Base-by-base conservation (phyloP, 78 protist genomes). In the Parvularia atlantis region DNA sequence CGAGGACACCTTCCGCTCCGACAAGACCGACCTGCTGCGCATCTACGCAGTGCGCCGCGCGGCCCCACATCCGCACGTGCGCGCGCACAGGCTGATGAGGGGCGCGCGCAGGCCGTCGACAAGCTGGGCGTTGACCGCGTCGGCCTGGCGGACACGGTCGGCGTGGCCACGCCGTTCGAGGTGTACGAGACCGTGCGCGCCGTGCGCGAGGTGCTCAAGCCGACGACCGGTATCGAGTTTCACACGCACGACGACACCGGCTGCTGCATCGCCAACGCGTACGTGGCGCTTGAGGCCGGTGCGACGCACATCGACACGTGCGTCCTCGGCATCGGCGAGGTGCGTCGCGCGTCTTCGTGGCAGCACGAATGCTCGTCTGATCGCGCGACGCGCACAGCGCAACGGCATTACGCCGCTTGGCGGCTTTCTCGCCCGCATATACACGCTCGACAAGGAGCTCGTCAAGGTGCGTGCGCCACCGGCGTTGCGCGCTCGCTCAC, bases 221-320 rank as follows among this genome's bases (percentile, higher is more conserved):
- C 61, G 30, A 11, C 14, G 30, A 66, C 33, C 30, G 86, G 80
- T 33, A 84, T 84, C 40, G 88, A 81, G 52, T 85, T 81, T 26
- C 89, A 84, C 75, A 77, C 83, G 39, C 89, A 84, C 71, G 39
- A 84, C 73, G 89, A 84, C 77, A 84, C 85, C 26, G 89, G 89
- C 52, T 84, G 84, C 72, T 59, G 80, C 65, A 73, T 84, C 30
- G 89, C 89, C 1, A 84, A 84, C 67, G 54, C 83, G 16, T 33
- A 66, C 56, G 76, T 74, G 33, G 89, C 89, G 2, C 39, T 80
- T 30, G 78, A 84, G 36, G 89, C 83, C 17, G 84, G 84, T 2
- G 83, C 76, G 2, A 85, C 83, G 16, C 90, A 85, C 76, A 80
- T 85, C 60, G 85, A 85, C 69, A 85, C 90, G 26, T 26, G 66